These are phyloP conservation scores for Tremella yokohamensis DNA, from an alignment of 768 basidiomycete genomes.

Conservation along the genomic window DNA sequence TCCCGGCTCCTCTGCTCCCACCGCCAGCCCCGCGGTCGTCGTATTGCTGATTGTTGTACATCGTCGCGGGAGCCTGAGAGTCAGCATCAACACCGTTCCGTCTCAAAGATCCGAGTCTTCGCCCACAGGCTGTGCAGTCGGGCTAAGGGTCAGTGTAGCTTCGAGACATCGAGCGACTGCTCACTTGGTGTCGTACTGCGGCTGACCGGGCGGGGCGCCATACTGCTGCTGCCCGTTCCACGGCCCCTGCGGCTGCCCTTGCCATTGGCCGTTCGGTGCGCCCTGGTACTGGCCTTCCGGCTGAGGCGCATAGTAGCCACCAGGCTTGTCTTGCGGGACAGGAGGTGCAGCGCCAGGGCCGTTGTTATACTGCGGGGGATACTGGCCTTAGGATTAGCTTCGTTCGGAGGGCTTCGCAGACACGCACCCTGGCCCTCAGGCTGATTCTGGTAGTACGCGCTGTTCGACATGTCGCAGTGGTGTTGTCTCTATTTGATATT, in stretches of 20 bases:
- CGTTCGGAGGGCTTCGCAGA: too few relatives aligned
- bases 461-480: too few relatives aligned
- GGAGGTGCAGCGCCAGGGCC: neutral
- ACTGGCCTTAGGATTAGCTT: too few relatives aligned
- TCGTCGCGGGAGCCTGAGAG: neutral
- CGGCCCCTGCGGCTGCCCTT: conserved; percentile 5
- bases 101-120: neutral
- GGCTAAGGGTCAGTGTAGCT: neutral
- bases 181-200: conserved; percentile 5
- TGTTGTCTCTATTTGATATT: too few relatives aligned
- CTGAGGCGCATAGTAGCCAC: neutral
- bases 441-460: too few relatives aligned
- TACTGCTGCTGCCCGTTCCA: conserved; percentile 3
- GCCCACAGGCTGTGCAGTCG: neutral
- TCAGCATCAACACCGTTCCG: neutral
- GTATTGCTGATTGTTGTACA: conserved; percentile 7
- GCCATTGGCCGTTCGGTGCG: conserved; percentile 1
- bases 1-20: neutral
- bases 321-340: neutral
- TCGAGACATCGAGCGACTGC: too few relatives aligned
- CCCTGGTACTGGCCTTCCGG: conserved; percentile 5
- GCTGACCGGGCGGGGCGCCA: neutral
- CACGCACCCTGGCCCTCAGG: too few relatives aligned
- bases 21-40: conserved; percentile 1
- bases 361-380: too few relatives aligned